Evolutionary conservation across 179 eudicot species (phyloP).

Genomic region (Nepenthes alata): DNA sequence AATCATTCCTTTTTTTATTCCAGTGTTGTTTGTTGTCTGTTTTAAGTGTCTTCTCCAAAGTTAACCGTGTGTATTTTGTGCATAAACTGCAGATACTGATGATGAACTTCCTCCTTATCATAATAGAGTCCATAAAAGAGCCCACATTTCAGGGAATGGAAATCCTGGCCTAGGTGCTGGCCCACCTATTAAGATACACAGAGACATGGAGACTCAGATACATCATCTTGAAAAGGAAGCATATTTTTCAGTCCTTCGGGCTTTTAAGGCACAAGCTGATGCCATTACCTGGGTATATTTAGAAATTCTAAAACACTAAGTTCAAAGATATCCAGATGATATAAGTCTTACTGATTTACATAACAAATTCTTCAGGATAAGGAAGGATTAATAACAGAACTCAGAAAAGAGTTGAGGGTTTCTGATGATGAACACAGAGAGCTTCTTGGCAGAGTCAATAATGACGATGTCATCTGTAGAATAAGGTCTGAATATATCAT

Average conservation of each 20-base stretch:
- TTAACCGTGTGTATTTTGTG: constrained; percentile 14
- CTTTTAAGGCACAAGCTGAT: constrained; percentile 47
- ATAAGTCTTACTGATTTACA: constrained; percentile 8
- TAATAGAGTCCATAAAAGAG: constrained; percentile 24
- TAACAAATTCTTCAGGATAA: constrained; percentile 48
- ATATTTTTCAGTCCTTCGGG: constrained; percentile 38
- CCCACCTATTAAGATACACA: background rate
- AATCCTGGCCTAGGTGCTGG: constrained; percentile 20
- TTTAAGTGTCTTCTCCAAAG: background rate
- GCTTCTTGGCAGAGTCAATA: constrained; percentile 54
- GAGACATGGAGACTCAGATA: constrained; percentile 40
- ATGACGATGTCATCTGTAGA: constrained; percentile 41
- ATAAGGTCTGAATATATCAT: constrained; percentile 33
- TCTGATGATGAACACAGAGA: constrained; percentile 81
- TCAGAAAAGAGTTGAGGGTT: constrained; percentile 74
- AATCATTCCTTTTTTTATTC: background rate
- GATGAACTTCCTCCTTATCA: constrained; percentile 29
- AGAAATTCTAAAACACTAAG: background rate
- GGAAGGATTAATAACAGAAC: constrained; percentile 80
- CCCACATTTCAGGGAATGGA: constrained; percentile 18
- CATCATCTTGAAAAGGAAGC: constrained; percentile 47
- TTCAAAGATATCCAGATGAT: constrained; percentile 6
- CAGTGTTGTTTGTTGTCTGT: constrained; percentile 1
- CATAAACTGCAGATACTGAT: constrained; percentile 27
- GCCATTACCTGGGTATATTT: constrained; percentile 39